phyloP scores from a whole-genome alignment of 2,329 filamentous ascomycete genomes.

The Cladorrhinum sp. region DNA sequence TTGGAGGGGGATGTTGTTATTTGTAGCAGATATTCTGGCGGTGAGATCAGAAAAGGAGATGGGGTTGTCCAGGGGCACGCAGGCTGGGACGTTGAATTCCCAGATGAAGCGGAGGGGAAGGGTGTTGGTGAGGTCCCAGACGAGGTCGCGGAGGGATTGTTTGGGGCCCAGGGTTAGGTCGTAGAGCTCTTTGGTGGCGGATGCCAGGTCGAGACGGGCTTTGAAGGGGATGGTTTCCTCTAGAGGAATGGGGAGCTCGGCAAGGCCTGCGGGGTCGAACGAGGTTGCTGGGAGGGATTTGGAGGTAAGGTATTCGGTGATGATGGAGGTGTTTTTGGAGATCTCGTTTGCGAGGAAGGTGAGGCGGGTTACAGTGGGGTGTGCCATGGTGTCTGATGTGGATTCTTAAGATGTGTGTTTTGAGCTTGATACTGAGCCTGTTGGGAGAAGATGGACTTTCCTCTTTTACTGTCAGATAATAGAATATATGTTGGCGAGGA shows the following conservation, averaged over 20 bases:
- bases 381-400: too few species aligned
- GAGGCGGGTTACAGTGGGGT: neutral
- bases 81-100: slow-evolving; percentile 33
- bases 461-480: too few species aligned
- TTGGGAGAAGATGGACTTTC: too few species aligned
- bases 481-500: too few species aligned
- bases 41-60: slow-evolving; percentile 32
- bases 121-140: slow-evolving; percentile 30
- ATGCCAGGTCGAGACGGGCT: slow-evolving; percentile 23
- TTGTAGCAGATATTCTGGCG: slow-evolving; percentile 20
- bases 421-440: too few species aligned
- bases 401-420: too few species aligned
- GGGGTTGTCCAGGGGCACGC: slow-evolving; percentile 28
- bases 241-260: slow-evolving; percentile 20
- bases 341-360: slow-evolving; percentile 6
- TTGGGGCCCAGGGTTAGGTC: slow-evolving; percentile 29
- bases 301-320: slow-evolving; percentile 22
- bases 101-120: slow-evolving; percentile 33
- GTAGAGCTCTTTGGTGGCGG: slow-evolving; percentile 30
- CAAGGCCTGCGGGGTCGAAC: slow-evolving; percentile 19
- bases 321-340: slow-evolving; percentile 22
- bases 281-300: slow-evolving; percentile 22
- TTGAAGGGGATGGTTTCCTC: slow-evolving; percentile 18
- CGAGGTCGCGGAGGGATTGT: slow-evolving; percentile 28
- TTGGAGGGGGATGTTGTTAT: slow-evolving; percentile 15